Conservation (phyloP, 331 rosid species). For the Malus hybrid region DNA sequence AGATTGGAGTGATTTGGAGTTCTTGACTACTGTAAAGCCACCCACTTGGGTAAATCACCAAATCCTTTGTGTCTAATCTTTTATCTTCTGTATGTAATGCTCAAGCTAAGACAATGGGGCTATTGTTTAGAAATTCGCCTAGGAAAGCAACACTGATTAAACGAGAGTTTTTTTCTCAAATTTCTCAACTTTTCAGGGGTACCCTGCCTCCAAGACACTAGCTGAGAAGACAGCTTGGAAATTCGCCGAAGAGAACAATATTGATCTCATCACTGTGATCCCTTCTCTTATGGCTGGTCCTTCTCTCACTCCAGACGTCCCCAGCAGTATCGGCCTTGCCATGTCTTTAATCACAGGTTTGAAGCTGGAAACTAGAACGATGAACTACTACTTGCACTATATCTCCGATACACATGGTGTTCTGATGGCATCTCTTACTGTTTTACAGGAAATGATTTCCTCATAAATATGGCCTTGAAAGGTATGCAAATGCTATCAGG, state of each 20-base stretch:
- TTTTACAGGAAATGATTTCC: slow-evolving; percentile 57
- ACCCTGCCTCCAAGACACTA: slow-evolving; percentile 55
- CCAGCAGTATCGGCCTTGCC: slow-evolving; percentile 44
- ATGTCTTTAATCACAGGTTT: slow-evolving; percentile 51
- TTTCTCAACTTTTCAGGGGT: slow-evolving; percentile 38
- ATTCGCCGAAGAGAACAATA: slow-evolving; percentile 51
- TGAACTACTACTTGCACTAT: background rate
- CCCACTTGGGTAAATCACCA: slow-evolving; percentile 58
- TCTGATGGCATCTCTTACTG: background rate
- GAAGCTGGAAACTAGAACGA: background rate
- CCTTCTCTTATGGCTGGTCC: slow-evolving; percentile 58
- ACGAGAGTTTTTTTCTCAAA: background rate
- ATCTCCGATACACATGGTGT: background rate
- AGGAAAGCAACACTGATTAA: background rate
- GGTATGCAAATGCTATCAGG: slow-evolving; percentile 72
- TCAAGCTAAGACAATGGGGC: too few relatives aligned
- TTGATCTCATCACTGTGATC: slow-evolving; percentile 65
- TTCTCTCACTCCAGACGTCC: slow-evolving; percentile 55
- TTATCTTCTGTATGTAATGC: too few relatives aligned
- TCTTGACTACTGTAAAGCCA: slow-evolving; percentile 50
- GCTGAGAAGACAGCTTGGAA: slow-evolving; percentile 71
- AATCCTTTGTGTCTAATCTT: background rate
- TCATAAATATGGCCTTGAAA: slow-evolving; percentile 45
- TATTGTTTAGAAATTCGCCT: too few relatives aligned
- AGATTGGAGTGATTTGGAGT: slow-evolving; percentile 63